Evolutionary conservation across 2,329 filamentous ascomycete species (phyloP).

Genomic region (Boeremia lycopersici): DNA sequence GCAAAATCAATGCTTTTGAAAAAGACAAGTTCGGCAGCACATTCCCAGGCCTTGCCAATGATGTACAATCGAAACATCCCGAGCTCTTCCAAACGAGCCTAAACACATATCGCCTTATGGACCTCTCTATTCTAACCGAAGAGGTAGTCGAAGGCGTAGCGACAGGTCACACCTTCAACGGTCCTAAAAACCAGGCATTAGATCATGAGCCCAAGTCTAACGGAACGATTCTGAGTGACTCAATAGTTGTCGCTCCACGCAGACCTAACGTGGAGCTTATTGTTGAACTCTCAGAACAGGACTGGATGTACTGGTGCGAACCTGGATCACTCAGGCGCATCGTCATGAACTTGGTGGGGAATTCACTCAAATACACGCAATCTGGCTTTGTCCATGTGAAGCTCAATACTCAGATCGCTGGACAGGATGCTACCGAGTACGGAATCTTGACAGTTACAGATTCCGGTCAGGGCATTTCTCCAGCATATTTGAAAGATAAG

Average conservation of each 20-base stretch:
- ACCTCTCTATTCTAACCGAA: slow-evolving; percentile 56
- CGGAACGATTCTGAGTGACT: background rate
- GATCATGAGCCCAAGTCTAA: background rate
- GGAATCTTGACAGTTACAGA: slow-evolving; percentile 37
- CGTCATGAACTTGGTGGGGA: slow-evolving; percentile 33
- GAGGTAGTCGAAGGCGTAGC: slow-evolving; percentile 60
- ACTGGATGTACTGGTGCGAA: slow-evolving; percentile 41
- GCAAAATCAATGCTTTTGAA: slow-evolving; percentile 25
- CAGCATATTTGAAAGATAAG: slow-evolving; percentile 24
- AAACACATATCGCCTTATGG: slow-evolving; percentile 45
- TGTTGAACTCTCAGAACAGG: slow-evolving; percentile 50
- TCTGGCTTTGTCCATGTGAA: slow-evolving; percentile 21
- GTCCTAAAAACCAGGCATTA: slow-evolving; percentile 18
- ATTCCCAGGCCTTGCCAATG: background rate
- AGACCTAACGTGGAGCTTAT: slow-evolving; percentile 48
- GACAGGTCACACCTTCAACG: slow-evolving; percentile 52
- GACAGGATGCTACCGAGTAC: slow-evolving; percentile 45
- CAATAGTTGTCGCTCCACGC: background rate
- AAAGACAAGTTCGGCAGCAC: slow-evolving; percentile 40
- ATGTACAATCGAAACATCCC: background rate
- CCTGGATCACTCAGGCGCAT: slow-evolving; percentile 25
- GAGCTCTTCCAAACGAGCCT: slow-evolving; percentile 32
- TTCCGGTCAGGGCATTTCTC: slow-evolving; percentile 29
- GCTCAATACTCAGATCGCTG: slow-evolving; percentile 48
- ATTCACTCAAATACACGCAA: slow-evolving; percentile 31